Base-by-base conservation (phyloP, 768 basidiomycete genomes). In the Dictyophora rubrovolvata region DNA sequence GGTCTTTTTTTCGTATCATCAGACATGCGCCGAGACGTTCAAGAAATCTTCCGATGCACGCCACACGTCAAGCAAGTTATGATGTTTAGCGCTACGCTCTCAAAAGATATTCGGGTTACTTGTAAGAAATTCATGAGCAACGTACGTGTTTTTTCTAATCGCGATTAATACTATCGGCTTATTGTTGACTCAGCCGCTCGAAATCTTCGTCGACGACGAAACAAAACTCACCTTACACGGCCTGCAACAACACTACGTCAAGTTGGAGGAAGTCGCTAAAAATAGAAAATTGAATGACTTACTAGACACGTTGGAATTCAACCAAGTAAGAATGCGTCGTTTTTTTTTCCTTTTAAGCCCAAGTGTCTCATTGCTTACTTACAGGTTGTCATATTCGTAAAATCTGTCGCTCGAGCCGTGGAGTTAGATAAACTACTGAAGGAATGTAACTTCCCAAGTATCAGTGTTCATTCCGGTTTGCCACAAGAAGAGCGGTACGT, bases 11-110 rank as follows among this genome's bases (percentile, higher is more conserved):
- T 51, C 78, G 69, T 77, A 77, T 78, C 77, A 79, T 74, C 83
- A 99, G 96, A 98, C 86, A 99, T 99, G 96, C 95, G 96, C 77
- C 92, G 96, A 70, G 96, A 99, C 71, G 95, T 99, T 64, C 96
- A 99, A 84, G 96, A 99, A 77, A 98, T 99, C 68, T 99, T 98
- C 83, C 87, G 95, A 67, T 83, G 92, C 17, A 98, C 96, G 18
- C 96, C 96, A 54, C 95, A 96, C 74, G 93, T 96, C 82, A 99
- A 99, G 79, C 95, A 99, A 80, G 96, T 99, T 65, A 99, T 99
- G 96, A 99, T 99, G 96, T 99, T 99, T 80, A 95, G 93, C 67
- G 96, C 96, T 46, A 99, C 96, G 0, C 75, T 99, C 61, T 85
- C 92, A 59, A 98, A 99, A 78, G 96, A 98, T 64, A 95, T 99